Evolutionary conservation across 805 yeast species (phyloP).

Genomic region (Barnettozyma sucrosica): DNA sequence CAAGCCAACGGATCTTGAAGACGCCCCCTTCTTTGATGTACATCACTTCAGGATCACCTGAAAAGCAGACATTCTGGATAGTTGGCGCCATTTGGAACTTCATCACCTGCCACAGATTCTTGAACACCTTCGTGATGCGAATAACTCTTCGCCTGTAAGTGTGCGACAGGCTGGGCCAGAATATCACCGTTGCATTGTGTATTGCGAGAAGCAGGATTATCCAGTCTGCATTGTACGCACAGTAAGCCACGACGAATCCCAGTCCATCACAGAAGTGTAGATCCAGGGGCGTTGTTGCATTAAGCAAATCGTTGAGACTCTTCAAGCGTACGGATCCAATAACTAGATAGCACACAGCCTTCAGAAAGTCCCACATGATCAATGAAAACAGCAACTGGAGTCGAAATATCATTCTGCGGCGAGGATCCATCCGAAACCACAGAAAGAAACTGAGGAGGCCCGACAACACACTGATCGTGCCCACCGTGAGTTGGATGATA

Average conservation of each 20-base stretch:
- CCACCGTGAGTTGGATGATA: background rate
- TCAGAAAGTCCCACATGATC: background rate
- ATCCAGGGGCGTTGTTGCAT: background rate
- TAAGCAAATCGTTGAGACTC: background rate
- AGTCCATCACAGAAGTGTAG: conserved; percentile 16
- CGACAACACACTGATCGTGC: background rate
- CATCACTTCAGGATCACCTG: background rate
- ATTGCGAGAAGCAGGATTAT: conserved; percentile 16
- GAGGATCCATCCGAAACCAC: conserved; percentile 1
- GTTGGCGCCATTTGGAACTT: background rate
- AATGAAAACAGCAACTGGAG: background rate
- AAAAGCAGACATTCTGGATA: background rate
- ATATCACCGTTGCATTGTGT: conserved; percentile 21
- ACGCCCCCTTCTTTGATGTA: conserved; percentile 22
- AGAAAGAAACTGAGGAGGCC: background rate
- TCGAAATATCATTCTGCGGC: conserved; percentile 1
- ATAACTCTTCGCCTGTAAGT: conserved; percentile 10
- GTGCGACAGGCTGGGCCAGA: conserved; percentile 11
- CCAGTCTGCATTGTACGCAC: conserved; percentile 15
- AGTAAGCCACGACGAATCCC: conserved; percentile 15
- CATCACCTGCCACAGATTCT: conserved; percentile 1
- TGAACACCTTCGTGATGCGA: conserved; percentile 3
- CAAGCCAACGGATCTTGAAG: conserved; percentile 8
- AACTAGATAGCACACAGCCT: background rate
- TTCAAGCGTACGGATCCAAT: background rate